phyloP scores from a whole-genome alignment of 768 basidiomycete species.

The Coprinellus micaceus region DNA sequence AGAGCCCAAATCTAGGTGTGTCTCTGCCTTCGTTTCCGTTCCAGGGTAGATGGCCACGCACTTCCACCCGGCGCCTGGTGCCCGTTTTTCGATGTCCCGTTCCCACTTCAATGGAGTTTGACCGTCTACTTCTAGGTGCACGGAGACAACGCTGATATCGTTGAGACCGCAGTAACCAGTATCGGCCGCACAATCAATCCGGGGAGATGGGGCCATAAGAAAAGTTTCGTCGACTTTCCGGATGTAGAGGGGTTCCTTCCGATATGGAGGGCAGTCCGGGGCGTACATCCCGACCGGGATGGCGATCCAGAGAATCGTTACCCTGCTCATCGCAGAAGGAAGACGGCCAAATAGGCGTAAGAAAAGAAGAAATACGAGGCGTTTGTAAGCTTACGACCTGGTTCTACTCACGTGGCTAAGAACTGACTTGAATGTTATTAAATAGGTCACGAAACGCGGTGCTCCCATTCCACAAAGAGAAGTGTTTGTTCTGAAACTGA shows the following conservation, averaged over 20 bases:
- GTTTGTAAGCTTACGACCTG: slow-evolving; percentile 48
- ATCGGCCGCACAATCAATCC: not conserved
- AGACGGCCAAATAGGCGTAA: slow-evolving; percentile 34
- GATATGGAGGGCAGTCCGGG: not conserved
- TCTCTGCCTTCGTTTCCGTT: too few relatives aligned
- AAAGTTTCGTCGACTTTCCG: not conserved
- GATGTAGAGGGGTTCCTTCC: not conserved
- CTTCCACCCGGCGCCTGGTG: too few relatives aligned
- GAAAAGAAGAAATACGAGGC: slow-evolving; percentile 72
- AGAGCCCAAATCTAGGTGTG: too few relatives aligned
- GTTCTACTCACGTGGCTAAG: not conserved
- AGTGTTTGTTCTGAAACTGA: slow-evolving; percentile 81
- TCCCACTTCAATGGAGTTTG: not conserved
- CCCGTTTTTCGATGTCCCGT: too few relatives aligned
- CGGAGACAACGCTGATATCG: not conserved
- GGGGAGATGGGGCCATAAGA: not conserved
- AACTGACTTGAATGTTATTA: too few relatives aligned
- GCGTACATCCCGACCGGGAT: slow-evolving; percentile 15
- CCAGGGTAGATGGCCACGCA: too few relatives aligned
- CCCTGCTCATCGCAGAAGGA: not conserved
- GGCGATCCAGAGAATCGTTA: not conserved
- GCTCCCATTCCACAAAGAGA: slow-evolving; percentile 79
- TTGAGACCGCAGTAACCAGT: not conserved
- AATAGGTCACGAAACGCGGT: slow-evolving; percentile 81
- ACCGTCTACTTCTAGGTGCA: not conserved